Evolutionary conservation across 805 yeast species (phyloP), one percentile per base, ranked within the genome.

Genomic region (Saccharomycopsis olivae): DNA sequence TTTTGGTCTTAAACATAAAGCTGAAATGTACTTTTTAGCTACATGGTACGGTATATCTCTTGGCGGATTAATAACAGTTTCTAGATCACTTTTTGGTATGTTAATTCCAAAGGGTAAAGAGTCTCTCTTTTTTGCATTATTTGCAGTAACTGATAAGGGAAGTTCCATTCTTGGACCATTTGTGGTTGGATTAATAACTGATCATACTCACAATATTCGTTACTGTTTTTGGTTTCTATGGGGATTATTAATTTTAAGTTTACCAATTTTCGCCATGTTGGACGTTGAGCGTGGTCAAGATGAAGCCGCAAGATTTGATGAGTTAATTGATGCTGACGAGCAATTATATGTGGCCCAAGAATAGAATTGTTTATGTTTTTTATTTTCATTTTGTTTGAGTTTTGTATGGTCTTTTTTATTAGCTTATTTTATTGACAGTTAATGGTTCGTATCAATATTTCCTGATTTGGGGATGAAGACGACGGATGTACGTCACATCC

Each of bases 121-220:
- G 52, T 73, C 80, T 3, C 73, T 79, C 5, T 82, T 81, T 53
- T 82, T 83, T 58, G 78, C 89, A 11, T 60, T 82, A 32, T 83
- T 76, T 56, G 71, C 83, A 30, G 75, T 82, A 29, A 83, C 94
- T 1, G 92, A 82, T 56, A 82, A 83, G 52, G 89, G 92, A 2
- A 76, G 85, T 3, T 75, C 85, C 0, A 71, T 82, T 3, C 48
- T 82, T 21, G 92, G 94, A 0, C 92, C 94, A 0, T 58, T 76
- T 3, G 50, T 81, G 16, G 73, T 82, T n/a, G 92, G 87, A 0
- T 43, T 81, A 44, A 69, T 83, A 36, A 77, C 83, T 3, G 87
- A 83, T 57, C 60, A 60, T 42, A 78, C 86, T 0, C 89, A 82
- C 53, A 76, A 81, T 44, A 78, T 82, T 39, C 63, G 92, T 35